Conservation (phyloP, 2,329 filamentous ascomycete species). For the Cryphonectria naterciae region DNA sequence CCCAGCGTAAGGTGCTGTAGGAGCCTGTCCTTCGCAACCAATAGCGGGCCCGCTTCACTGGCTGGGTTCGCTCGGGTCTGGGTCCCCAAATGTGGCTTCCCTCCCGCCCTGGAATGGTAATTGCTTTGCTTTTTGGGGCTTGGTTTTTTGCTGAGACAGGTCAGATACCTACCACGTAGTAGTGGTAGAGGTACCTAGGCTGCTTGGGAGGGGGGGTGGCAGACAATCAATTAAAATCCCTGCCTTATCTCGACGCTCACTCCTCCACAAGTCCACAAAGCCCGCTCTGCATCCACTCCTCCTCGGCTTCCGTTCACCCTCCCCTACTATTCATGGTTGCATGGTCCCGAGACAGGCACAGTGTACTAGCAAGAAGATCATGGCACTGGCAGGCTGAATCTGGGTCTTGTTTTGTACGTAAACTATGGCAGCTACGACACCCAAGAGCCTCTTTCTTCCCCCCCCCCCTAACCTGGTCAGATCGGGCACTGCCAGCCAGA, state of each 20-base stretch:
- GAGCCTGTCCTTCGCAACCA: too few species aligned
- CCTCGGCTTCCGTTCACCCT: neutral
- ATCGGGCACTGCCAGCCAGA: neutral
- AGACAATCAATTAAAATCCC: conserved; percentile 29
- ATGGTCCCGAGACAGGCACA: neutral
- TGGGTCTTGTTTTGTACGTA: too few species aligned
- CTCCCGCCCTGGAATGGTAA: neutral
- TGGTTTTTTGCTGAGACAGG: neutral
- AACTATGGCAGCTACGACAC: too few species aligned
- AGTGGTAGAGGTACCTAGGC: neutral
- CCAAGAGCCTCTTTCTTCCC: too few species aligned
- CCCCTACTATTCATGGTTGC: neutral
- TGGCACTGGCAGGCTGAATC: neutral
- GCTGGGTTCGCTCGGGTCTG: neutral
- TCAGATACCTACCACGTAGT: conserved; percentile 19
- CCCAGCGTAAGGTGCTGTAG: neutral
- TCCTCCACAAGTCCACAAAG: neutral
- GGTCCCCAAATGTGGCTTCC: neutral
- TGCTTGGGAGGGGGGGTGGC: neutral
- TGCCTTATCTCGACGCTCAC: conserved; percentile 10
- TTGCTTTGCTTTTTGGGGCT: neutral
- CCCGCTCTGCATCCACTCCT: neutral
- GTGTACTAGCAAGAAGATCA: neutral
- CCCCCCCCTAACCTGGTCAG: neutral
- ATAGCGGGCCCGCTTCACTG: neutral